phyloP scores from a whole-genome alignment of 768 basidiomycete genomes.

The Suillus subluteus region DNA sequence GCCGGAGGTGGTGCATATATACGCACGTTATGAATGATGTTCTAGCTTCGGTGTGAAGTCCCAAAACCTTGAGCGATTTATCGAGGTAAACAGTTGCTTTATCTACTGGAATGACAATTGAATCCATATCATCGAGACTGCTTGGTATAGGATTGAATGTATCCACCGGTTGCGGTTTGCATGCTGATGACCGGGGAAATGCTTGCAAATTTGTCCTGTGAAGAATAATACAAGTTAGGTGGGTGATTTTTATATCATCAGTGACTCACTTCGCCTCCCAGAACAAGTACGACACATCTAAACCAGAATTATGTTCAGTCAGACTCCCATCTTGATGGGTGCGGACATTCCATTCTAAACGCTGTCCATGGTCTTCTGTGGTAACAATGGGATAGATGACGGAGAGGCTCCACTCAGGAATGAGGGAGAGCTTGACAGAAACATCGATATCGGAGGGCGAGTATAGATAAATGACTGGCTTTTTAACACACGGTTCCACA shows the following conservation, averaged over 20 bases:
- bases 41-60: slow-evolving; percentile 2
- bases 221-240: too few relatives aligned
- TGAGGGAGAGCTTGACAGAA: too few relatives aligned
- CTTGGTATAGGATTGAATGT: neutral
- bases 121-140: neutral
- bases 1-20: neutral
- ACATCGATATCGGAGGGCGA: slow-evolving; percentile 1
- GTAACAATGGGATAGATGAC: neutral
- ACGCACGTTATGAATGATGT: neutral
- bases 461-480: slow-evolving; percentile 9
- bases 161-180: neutral
- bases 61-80: neutral
- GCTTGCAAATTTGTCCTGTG: neutral
- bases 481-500: neutral
- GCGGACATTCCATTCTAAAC: neutral
- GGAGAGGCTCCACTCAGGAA: too few relatives aligned
- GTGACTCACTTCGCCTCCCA: too few relatives aligned
- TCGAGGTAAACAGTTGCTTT: neutral
- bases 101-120: neutral
- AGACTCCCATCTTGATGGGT: neutral
- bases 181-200: neutral
- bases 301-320: neutral
- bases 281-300: neutral
- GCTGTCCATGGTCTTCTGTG: neutral
- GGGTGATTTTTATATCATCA: too few relatives aligned